Percentiles rank a stretch among this genome's conserved stretches.
Evolutionary conservation across 2,329 filamentous ascomycete species (phyloP).

Genomic region (Cladosporium cucumerinum): DNA sequence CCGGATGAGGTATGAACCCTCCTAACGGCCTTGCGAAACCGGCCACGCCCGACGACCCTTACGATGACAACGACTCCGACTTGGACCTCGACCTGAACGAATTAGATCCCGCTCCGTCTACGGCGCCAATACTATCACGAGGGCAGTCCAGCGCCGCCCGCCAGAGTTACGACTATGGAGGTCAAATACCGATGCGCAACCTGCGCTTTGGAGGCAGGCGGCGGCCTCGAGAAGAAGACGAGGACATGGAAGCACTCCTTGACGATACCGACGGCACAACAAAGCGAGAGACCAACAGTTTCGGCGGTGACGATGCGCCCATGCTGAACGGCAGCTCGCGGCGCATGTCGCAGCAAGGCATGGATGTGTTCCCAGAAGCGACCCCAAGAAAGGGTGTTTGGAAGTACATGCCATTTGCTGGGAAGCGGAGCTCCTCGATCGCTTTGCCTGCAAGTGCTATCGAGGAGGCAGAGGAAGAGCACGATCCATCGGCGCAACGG

Average conservation of each 20-base stretch:
- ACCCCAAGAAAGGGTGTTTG: slow-evolving; percentile 27
- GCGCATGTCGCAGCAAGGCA: slow-evolving; percentile 17
- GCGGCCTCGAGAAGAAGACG: slow-evolving; percentile 49
- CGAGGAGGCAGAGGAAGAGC: slow-evolving; percentile 44
- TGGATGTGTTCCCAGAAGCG: slow-evolving; percentile 32
- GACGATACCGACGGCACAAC: slow-evolving; percentile 45
- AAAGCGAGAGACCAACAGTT: slow-evolving; percentile 3
- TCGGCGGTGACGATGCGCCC: slow-evolving; percentile 63
- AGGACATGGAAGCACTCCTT: slow-evolving; percentile 64
- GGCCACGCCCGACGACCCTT: slow-evolving; percentile 62
- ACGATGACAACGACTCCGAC: slow-evolving; percentile 63
- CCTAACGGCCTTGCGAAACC: slow-evolving; percentile 48
- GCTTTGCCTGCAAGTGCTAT: slow-evolving; percentile 26
- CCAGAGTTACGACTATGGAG: slow-evolving; percentile 40
- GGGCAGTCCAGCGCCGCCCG: slow-evolving; percentile 23
- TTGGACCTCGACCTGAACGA: slow-evolving; percentile 75
- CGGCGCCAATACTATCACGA: slow-evolving; percentile 27
- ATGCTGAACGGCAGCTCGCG: slow-evolving; percentile 48
- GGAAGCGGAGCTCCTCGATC: slow-evolving; percentile 22
- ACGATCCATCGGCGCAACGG: slow-evolving; percentile 66
- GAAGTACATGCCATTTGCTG: slow-evolving; percentile 28
- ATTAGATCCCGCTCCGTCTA: slow-evolving; percentile 60
- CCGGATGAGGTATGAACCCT: slow-evolving; percentile 43
- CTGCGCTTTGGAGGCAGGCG: slow-evolving; percentile 48
- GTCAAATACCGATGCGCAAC: slow-evolving; percentile 67